Evolutionary conservation across 2,329 filamentous ascomycete species (phyloP), one percentile per base, ranked within the genome.

Genomic region (Rhytidhysteron rufulum): DNA sequence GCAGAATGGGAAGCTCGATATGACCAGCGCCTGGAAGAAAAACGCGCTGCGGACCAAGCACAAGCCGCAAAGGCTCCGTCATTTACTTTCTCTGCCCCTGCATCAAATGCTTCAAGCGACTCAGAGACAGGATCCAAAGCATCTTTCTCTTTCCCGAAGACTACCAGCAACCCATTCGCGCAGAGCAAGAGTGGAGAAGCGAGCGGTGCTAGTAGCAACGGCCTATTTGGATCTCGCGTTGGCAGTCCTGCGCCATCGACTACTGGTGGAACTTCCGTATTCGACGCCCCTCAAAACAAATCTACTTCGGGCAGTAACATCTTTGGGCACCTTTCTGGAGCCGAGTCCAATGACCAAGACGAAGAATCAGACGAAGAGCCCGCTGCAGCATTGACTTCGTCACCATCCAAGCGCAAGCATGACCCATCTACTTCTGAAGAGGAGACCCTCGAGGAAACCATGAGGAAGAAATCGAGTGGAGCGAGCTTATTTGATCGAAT

Each of bases 1-100:
- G 59, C 55, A 39, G 47, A 62, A 34, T 65, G 58, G 56, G 56
- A 54, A 27, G 52, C 53, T 7, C 53, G 54, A 15, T 63, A 55
- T 24, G 59, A 65, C 34, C 44, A 51, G 19, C 37, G 56, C 22
- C 57, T 63, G 42, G 57, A 51, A 8, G 51, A 55, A 24, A 58
- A 60, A 21, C 43, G 54, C 30, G 57, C 50, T 2, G 48, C 56
- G 27, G 50, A 60, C 40, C 55, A 54, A 30, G 47, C 56, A 41
- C 48, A 53, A 36, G 37, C 49, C 17, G 48, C 53, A 8, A 45
- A 47, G n/a, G 42, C 50, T 7, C 40, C 51, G n/a, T 43, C 43
- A 8, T 59, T 61, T 29, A 52, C 42, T 21, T 19, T 55, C 7
- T 22, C 50, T 8, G 37, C 34, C 20, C 40, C 48, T 7, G 34